Evolutionary conservation across 371 early-diverging fungal species (phyloP).

Genomic region (Lichtheimia corymbifera): DNA sequence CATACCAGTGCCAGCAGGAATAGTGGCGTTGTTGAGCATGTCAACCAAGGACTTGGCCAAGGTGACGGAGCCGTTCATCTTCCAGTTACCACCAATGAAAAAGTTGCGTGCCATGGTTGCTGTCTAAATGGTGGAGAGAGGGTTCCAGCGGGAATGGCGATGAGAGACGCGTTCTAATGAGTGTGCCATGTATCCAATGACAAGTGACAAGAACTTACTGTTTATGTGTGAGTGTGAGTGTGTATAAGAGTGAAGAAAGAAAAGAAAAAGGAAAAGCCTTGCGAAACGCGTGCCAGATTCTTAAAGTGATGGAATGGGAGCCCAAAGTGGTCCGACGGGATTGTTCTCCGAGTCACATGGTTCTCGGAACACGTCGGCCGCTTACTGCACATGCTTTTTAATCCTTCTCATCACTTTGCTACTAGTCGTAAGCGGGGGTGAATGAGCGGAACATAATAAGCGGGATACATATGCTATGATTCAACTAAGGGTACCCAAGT

Average conservation of each 20-base stretch:
- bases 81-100: conserved; percentile 90
- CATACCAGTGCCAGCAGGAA: conserved; percentile 49
- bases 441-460: too few species aligned
- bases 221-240: background rate
- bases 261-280: background rate
- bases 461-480: too few species aligned
- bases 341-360: conserved; percentile 10
- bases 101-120: conserved; percentile 61
- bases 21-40: conserved; percentile 69
- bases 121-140: too few species aligned
- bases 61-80: conserved; percentile 91
- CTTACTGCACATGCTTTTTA: too few species aligned
- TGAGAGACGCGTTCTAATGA: too few species aligned
- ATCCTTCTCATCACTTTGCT: too few species aligned
- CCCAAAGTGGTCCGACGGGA: background rate
- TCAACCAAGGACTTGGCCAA: conserved; percentile 74
- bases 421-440: too few species aligned
- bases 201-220: background rate
- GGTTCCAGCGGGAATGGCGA: too few species aligned
- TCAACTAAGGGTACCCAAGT: too few species aligned
- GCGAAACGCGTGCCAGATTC: background rate
- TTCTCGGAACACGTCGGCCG: conserved; percentile 4
- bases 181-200: background rate
- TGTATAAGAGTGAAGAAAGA: background rate
- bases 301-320: background rate